Base-by-base conservation (phyloP, 345 rosid genomes). In the Hirschfeldia incana region DNA sequence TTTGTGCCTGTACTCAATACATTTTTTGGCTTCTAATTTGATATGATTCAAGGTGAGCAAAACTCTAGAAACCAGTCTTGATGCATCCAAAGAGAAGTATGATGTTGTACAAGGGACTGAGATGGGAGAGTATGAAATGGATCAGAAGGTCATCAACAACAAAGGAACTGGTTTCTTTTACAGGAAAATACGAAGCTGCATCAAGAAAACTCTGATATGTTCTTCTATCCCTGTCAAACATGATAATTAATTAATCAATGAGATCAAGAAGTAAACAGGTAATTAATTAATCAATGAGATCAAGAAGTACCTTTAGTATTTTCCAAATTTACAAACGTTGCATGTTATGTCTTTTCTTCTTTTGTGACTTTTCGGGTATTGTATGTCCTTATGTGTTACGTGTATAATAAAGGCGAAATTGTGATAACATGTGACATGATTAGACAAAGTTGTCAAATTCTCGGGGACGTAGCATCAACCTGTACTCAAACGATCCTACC, bases 141-240 rank as follows among this genome's bases (percentile, higher is more conserved):
- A 32, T 29, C 78, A 75, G 4, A 11, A 44, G 16, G 28, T 0
- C 1, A 13, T n/a, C 17, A 69, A 32, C 37, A 76, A 61, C 2
- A 61, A 61, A 69, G 69, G 53, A 61, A 9, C 13, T 46, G 8
- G 74, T 61, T 61, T 49, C 55, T 60, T 46, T 69, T n/a, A 46
- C 75, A 69, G 17, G 69, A 76, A 8, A 4, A 12, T 66, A 5
- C 69, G 26, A 33, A 69, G 12, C 16, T 33, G 36, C 46, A 4
- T 57, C 36, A 69, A 77, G 65, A 62, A 69, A n/a, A 4, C 53
- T n/a, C 29, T 27, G 13, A 39, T 26, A 6, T 69, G 64, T 62
- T 46, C 64, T 69, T 49, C 55, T 69, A 46, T 33, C 21, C 53
- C 42, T 21, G 21, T 9, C 7, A 68, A 30, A 30, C 28, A 17